Evolutionary conservation across 345 rosid genomes (phyloP).

Genomic region (Eucalyptus erythrocorys): DNA sequence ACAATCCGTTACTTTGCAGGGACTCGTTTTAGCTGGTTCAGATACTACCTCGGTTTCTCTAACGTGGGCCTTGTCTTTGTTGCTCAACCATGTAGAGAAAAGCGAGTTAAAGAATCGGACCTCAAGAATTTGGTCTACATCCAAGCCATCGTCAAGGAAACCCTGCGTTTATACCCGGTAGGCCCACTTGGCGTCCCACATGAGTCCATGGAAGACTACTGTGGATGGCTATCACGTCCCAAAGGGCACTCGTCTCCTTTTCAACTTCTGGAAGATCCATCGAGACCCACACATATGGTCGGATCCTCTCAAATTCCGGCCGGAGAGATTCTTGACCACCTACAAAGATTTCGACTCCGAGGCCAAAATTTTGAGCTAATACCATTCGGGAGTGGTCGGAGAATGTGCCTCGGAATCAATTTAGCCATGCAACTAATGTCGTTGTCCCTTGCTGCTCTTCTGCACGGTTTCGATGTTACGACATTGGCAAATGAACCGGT

Average conservation of each 20-base stretch:
- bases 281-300: constrained; percentile 14
- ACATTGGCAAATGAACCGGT: background rate
- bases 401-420: constrained; percentile 21
- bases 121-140: constrained; percentile 9
- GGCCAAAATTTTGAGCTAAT: constrained; percentile 18
- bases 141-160: constrained; percentile 26
- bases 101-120: constrained; percentile 13
- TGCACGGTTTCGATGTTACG: background rate
- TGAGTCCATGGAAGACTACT: constrained; percentile 13
- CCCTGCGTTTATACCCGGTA: constrained; percentile 18
- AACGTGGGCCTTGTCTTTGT: constrained; percentile 25
- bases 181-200: constrained; percentile 15
- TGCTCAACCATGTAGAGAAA: constrained; percentile 24
- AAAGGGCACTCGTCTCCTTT: constrained; percentile 6
- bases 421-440: constrained; percentile 14
- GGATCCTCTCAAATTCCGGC: constrained; percentile 8
- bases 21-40: constrained; percentile 18
- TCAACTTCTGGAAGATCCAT: constrained; percentile 13
- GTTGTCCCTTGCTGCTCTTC: constrained; percentile 5
- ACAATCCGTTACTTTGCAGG: background rate
- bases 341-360: constrained; percentile 5
- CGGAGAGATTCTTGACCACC: constrained; percentile 19
- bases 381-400: constrained; percentile 22
- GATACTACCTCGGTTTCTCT: constrained; percentile 19
- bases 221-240: constrained; percentile 15